These are phyloP conservation scores for Blastocystis sp. DNA, from an alignment of 352 stramenopile species.

Conservation along the genomic window DNA sequence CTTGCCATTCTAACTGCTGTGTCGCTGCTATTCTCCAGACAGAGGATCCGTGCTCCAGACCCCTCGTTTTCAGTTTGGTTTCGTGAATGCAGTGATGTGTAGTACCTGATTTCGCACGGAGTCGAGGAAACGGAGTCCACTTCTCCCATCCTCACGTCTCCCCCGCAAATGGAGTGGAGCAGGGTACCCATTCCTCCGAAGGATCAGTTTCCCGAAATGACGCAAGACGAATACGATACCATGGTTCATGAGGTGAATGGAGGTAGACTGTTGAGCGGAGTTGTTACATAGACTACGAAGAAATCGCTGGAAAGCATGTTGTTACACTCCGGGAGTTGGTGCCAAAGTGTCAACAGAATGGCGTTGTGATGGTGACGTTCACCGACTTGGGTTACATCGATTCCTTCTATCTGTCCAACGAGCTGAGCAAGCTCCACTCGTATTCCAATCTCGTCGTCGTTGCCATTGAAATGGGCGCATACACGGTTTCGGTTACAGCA, in stretches of 20 bases:
- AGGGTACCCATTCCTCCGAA: no score
- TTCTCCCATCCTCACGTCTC: no score
- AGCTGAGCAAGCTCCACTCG: conserved; percentile 4
- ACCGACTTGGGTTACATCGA: conserved; percentile 58
- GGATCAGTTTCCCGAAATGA: not conserved
- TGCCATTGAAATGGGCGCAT: conserved; percentile 31
- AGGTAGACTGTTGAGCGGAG: not conserved
- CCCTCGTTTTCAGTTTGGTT: no score
- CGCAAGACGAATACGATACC: not conserved
- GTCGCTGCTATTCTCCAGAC: no score
- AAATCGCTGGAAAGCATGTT: not conserved
- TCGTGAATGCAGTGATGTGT: no score
- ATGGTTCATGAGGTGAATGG: not conserved
- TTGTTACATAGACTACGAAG: not conserved
- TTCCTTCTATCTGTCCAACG: conserved; percentile 49
- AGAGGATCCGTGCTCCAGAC: no score
- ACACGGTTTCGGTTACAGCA: not conserved
- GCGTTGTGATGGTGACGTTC: conserved; percentile 56
- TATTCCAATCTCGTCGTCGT: conserved; percentile 59
- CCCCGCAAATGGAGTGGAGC: no score
- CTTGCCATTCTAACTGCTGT: no score
- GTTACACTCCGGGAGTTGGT: conserved; percentile 3
- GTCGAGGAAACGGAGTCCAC: no score
- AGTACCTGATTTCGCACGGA: no score
- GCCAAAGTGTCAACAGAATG: not conserved